These are phyloP conservation scores for Pelargonium citronellum DNA, from an alignment of 441 rosid genomes.

Conservation along the genomic window DNA sequence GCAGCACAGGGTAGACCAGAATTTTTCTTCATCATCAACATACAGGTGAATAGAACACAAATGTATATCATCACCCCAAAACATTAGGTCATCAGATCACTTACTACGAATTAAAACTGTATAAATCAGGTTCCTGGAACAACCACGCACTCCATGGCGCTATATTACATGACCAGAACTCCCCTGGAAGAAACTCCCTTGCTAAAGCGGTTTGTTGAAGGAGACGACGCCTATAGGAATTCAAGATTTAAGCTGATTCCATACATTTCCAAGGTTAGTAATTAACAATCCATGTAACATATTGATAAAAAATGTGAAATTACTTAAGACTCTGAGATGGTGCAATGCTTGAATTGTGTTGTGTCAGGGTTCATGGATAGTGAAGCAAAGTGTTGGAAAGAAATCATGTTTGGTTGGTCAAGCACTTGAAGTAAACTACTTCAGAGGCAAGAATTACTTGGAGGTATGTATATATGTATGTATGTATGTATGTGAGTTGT, in stretches of 20 bases:
- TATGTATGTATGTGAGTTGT: no score
- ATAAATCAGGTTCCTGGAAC: constrained; percentile 64
- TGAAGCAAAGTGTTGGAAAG: constrained; percentile 91
- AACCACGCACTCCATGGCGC: constrained; percentile 48
- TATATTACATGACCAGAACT: constrained; percentile 65
- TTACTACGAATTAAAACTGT: not conserved
- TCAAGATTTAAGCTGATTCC: constrained; percentile 94
- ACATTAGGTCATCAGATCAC: not conserved
- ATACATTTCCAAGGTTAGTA: constrained; percentile 66
- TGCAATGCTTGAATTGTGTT: no score
- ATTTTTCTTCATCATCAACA: constrained; percentile 73
- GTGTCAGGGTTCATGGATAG: constrained; percentile 85
- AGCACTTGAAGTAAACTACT: constrained; percentile 59
- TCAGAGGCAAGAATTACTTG: constrained; percentile 64
- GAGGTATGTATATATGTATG: constrained; percentile 40
- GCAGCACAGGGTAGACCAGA: constrained; percentile 55
- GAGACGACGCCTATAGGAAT: constrained; percentile 77
- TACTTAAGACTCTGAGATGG: no score
- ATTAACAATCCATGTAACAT: not conserved
- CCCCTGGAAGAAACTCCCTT: constrained; percentile 68
- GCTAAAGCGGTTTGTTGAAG: constrained; percentile 69
- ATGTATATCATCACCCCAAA: not conserved
- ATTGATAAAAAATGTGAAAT: not conserved
- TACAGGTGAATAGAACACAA: constrained; percentile 44
- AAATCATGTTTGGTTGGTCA: constrained; percentile 77